Percentiles rank a stretch among this genome's conserved stretches.
Conservation (phyloP, 176 grass and related monocot genomes). For the Aegilops sharonensis region DNA sequence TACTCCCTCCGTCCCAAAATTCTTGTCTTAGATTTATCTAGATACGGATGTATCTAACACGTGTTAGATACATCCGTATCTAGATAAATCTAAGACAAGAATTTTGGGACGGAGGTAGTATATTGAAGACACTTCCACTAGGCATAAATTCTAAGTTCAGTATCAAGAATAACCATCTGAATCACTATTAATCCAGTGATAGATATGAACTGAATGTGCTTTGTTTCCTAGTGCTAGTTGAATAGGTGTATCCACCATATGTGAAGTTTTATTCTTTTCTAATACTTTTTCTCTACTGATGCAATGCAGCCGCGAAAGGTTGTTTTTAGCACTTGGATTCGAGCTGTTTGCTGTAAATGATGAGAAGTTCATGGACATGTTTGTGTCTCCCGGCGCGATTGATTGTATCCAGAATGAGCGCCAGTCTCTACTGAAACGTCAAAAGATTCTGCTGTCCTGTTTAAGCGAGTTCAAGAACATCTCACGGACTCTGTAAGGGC, state of each 20-base stretch:
- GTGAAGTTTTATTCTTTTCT: conserved; percentile 20
- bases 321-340: conserved; percentile 77
- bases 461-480: conserved; percentile 95
- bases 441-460: conserved; percentile 84
- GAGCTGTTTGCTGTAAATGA: conserved; percentile 90
- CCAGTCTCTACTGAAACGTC: conserved; percentile 81
- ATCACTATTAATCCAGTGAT: background rate
- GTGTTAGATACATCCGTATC: too few relatives aligned
- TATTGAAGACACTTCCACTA: background rate
- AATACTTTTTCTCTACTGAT: conserved; percentile 30
- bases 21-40: too few relatives aligned
- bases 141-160: background rate
- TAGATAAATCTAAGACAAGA: too few relatives aligned
- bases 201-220: background rate
- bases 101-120: too few relatives aligned
- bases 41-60: too few relatives aligned
- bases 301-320: conserved; percentile 68
- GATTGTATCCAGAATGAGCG: conserved; percentile 73
- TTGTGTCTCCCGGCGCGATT: conserved; percentile 66
- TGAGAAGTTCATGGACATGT: conserved; percentile 98
- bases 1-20: too few relatives aligned
- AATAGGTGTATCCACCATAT: background rate
- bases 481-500: conserved; percentile 55
- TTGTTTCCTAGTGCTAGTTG: background rate
- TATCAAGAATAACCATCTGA: conserved; percentile 14